Percentiles rank a stretch among this genome's conserved stretches.
phyloP scores from a whole-genome alignment of 108 stramenopile genomes.

The Nitzschia inconspicua region DNA sequence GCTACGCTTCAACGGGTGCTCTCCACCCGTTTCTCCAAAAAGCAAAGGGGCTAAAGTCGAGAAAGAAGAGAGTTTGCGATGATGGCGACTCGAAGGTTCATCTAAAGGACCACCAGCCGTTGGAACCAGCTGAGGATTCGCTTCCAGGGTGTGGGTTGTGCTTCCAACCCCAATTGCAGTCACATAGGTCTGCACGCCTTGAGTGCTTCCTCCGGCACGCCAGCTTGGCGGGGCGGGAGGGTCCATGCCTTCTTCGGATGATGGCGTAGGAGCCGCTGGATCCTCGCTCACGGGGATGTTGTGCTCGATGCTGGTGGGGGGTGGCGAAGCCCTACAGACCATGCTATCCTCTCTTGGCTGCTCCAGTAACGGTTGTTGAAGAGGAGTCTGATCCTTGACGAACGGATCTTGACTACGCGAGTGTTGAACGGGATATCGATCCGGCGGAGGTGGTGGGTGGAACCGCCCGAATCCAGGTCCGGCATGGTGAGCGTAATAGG shows the following conservation, averaged over 20 bases:
- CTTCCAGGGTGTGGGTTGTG: conserved; percentile 11
- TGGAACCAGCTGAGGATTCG: background rate
- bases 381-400: conserved; percentile 8
- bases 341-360: conserved; percentile 1
- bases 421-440: conserved; percentile 28
- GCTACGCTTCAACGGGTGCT: conserved; percentile 22
- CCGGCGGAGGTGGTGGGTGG: conserved; percentile 23
- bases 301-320: conserved; percentile 1
- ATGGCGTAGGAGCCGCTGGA: conserved; percentile 13
- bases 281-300: background rate
- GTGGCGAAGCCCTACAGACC: background rate
- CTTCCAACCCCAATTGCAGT: conserved; percentile 39
- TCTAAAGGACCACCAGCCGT: too few species aligned
- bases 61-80: conserved; percentile 56
- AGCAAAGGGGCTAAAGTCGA: conserved; percentile 32
- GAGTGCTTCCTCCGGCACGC: conserved; percentile 28
- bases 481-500: conserved; percentile 3
- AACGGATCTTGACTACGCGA: conserved; percentile 25
- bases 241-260: background rate
- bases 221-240: conserved; percentile 20
- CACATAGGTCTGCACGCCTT: conserved; percentile 39
- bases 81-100: conserved; percentile 27
- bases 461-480: conserved; percentile 4
- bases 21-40: conserved; percentile 18
- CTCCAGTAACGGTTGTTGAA: conserved; percentile 21